Evolutionary conservation across 2,329 filamentous ascomycete genomes (phyloP).

Genomic region (Beauveria australis): DNA sequence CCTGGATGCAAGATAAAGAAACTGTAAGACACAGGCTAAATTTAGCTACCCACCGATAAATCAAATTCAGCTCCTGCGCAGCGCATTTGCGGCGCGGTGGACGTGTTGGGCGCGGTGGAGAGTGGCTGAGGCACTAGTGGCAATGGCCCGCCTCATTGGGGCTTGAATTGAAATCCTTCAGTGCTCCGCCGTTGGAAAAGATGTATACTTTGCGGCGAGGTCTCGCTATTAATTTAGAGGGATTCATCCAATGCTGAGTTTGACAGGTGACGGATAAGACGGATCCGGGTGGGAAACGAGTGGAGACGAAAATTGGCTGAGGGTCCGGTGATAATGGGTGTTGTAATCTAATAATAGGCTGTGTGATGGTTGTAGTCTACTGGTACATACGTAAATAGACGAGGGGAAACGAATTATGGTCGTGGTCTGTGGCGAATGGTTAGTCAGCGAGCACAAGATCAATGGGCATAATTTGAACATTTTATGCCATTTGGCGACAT

Average conservation of each 20-base stretch:
- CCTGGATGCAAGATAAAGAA: neutral
- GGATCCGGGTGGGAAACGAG: too few species aligned
- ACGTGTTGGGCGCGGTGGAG: neutral
- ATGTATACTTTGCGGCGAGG: neutral
- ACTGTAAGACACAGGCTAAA: neutral
- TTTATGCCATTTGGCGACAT: conserved; percentile 1
- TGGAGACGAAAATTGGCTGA: too few species aligned
- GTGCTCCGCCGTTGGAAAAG: neutral
- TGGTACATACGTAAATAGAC: too few species aligned
- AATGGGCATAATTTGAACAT: conserved; percentile 5
- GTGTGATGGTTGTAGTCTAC: neutral
- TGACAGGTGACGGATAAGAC: too few species aligned
- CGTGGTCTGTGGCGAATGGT: neutral
- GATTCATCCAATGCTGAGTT: too few species aligned
- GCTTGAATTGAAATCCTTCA: neutral
- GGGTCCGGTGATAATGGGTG: too few species aligned
- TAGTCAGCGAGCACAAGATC: neutral
- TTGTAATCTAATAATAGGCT: too few species aligned
- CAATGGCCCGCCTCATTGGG: neutral
- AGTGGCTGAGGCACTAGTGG: conserved; percentile 3
- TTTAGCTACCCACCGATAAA: neutral
- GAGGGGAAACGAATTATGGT: too few species aligned
- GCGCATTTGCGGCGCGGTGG: neutral
- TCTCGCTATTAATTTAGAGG: too few species aligned
- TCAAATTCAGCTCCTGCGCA: neutral